Conservation (phyloP, 345 rosid genomes). For the Mercurialis annua region DNA sequence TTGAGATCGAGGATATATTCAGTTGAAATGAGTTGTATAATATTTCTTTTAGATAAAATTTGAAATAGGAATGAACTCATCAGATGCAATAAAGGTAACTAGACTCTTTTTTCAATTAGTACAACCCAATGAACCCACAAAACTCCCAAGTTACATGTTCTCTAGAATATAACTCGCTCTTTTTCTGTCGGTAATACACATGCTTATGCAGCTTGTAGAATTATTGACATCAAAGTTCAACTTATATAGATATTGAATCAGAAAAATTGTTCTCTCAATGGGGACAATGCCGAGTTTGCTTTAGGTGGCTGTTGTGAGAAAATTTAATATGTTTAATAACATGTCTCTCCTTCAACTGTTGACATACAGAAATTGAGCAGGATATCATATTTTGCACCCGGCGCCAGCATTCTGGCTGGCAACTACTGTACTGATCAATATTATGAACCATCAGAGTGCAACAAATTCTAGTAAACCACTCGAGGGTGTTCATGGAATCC, state of each 20-base stretch:
- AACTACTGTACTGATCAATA: slow-evolving; percentile 11
- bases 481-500: slow-evolving; percentile 75
- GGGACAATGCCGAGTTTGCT: background rate
- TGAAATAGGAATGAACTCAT: background rate
- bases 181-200: no score
- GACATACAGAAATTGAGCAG: slow-evolving; percentile 21
- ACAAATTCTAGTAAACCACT: slow-evolving; percentile 50
- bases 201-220: no score
- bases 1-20: background rate
- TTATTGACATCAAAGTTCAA: no score
- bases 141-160: background rate
- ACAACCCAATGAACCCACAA: background rate
- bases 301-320: no score
- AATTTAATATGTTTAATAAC: no score
- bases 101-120: slow-evolving; percentile 10
- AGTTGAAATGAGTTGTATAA: background rate
- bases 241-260: no score
- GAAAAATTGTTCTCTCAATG: no score
- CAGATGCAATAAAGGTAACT: background rate
- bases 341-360: background rate
- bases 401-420: slow-evolving; percentile 55
- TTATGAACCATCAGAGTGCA: slow-evolving; percentile 50
- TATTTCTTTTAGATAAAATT: background rate
- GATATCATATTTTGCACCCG: slow-evolving; percentile 17
- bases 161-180: no score